phyloP scores from a whole-genome alignment of 2,329 filamentous ascomycete genomes.

The Trichoderma arundinaceum region DNA sequence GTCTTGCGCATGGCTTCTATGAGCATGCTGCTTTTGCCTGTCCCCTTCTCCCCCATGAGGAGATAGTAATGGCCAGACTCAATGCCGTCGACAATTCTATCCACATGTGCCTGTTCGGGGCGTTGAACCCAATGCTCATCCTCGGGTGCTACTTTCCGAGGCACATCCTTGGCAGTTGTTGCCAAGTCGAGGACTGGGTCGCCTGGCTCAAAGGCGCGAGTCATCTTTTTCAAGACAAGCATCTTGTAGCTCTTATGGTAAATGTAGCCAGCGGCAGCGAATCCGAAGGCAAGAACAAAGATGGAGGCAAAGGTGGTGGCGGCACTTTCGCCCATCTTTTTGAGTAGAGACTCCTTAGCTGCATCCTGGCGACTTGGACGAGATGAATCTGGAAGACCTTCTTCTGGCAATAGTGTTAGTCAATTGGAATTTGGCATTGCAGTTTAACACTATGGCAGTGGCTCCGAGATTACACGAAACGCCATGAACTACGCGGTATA shows the following conservation, averaged over 20 bases:
- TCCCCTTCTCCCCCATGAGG: slow-evolving; percentile 92
- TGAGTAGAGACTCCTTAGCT: slow-evolving; percentile 46
- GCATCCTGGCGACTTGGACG: background rate
- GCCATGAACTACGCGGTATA: slow-evolving; percentile 5
- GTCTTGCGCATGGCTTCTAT: slow-evolving; percentile 93
- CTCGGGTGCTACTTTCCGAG: slow-evolving; percentile 49
- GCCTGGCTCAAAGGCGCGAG: slow-evolving; percentile 86
- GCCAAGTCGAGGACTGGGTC: slow-evolving; percentile 88
- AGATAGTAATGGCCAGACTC: slow-evolving; percentile 86
- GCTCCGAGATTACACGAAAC: background rate
- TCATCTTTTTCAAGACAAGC: slow-evolving; percentile 89
- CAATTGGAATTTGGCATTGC: background rate
- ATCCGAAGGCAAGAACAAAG: slow-evolving; percentile 69
- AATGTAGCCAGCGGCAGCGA: slow-evolving; percentile 70
- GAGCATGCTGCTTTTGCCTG: slow-evolving; percentile 95
- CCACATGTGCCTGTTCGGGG: slow-evolving; percentile 79
- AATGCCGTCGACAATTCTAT: slow-evolving; percentile 79
- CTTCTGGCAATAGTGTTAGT: slow-evolving; percentile 18
- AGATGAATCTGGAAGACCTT: background rate
- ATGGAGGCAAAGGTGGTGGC: slow-evolving; percentile 79
- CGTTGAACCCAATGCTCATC: slow-evolving; percentile 73
- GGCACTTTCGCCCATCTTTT: slow-evolving; percentile 75
- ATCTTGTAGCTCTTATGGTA: slow-evolving; percentile 89
- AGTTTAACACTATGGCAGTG: background rate
- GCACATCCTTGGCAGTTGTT: slow-evolving; percentile 64